Base-by-base conservation (phyloP, 768 basidiomycete species). In the Clitopilus hobsonii region DNA sequence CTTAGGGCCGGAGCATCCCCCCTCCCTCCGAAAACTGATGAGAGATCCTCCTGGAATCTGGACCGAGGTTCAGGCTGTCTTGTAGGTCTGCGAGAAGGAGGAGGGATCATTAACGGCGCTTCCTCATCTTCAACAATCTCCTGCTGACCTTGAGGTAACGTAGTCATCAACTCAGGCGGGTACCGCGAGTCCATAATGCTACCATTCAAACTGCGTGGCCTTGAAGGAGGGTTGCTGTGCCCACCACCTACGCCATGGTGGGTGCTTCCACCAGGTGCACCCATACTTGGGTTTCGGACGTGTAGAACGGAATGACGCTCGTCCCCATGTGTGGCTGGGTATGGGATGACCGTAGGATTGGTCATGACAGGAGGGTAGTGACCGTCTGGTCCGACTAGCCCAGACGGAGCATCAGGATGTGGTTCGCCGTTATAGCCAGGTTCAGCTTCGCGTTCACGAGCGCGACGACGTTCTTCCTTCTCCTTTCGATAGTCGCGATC, bases 61-160 rank as follows among this genome's bases (percentile, higher is more conserved):
- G 63, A 64, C 58, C 60, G 50, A 50, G 60, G 58, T 56, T 63
- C 61, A 54, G 26, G 22, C 24, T 49, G 50, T 52, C 49, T 56
- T 58, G 57, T 45, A 45, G 22, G 6, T 45, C 41, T 45, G 41
- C 41, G 52, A 54, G 61, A 62, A 58, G 60, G 61, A 61, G 63
- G 63, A 55, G 61, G 63, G 58, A 63, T 64, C 61, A 64, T 64
- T 64, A 64, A 64, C 56, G 63, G 63, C 52, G 55, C 58, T 61
- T 62, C 59, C 50, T 61, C 49, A 64, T 64, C 61, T 59, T 45
- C 41, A 45, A 45, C 41, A 45, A 54, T 60, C 54, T 57, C 63
- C 54, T 61, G 57, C 57, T 60, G 61, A 56, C 61, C 59, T 60
- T 59, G 54, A 55, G 56, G 49, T 28, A 28, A 32, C 24, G 49